Conservation (phyloP, 2,329 filamentous ascomycete species). For the Ophiocordyceps unilateralis region DNA sequence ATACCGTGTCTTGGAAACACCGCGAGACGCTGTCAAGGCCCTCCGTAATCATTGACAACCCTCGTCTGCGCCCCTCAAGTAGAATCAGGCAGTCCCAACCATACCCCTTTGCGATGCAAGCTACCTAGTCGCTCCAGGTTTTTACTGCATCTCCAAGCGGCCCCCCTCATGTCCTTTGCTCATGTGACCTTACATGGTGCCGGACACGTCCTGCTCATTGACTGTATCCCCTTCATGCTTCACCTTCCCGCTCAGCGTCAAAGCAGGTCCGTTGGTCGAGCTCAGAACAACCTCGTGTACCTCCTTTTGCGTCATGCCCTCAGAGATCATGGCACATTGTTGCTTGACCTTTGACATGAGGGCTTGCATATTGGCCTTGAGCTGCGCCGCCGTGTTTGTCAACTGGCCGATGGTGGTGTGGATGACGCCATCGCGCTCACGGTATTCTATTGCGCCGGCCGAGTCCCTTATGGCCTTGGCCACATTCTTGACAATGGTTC, state of each 20-base stretch:
- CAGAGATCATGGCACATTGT: conserved; percentile 56
- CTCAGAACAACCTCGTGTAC: conserved; percentile 56
- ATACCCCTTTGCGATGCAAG: neutral
- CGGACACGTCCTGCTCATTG: conserved; percentile 32
- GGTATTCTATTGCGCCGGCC: conserved; percentile 71
- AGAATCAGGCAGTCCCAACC: neutral
- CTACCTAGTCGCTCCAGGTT: neutral
- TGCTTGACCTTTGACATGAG: conserved; percentile 63
- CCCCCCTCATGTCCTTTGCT: too few relatives aligned
- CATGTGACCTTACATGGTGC: too few relatives aligned
- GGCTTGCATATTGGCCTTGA: conserved; percentile 68
- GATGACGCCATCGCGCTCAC: conserved; percentile 70
- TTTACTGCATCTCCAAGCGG: too few relatives aligned
- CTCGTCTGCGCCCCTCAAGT: neutral
- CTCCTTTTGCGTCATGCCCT: conserved; percentile 22
- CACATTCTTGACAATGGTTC: conserved; percentile 75
- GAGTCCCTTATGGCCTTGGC: conserved; percentile 60
- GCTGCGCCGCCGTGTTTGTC: conserved; percentile 70
- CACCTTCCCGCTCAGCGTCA: conserved; percentile 73
- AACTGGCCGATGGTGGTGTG: conserved; percentile 84
- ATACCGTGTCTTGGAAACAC: conserved; percentile 34
- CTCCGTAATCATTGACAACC: conserved; percentile 21
- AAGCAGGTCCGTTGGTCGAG: conserved; percentile 71
- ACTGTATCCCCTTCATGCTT: conserved; percentile 41
- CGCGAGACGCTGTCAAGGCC: conserved; percentile 32